A percentile compares a stretch with the other conserved stretches of the same genome.
Conservation (phyloP, 1,284 basidiomycete species). For the Tilletia setariae region DNA sequence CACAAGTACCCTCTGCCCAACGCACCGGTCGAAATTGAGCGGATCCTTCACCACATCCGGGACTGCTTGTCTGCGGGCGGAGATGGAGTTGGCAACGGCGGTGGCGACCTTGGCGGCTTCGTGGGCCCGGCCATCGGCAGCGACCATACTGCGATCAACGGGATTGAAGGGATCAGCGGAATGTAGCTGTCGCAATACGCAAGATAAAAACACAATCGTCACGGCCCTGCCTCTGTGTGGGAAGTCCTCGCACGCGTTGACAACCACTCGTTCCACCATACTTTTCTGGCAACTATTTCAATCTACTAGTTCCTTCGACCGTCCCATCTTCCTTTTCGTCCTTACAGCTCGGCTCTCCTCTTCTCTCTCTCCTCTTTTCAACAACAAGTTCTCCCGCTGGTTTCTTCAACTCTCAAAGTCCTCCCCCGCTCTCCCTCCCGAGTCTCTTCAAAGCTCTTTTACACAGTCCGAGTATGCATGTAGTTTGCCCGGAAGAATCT, state of each 20-base stretch:
- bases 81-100: not conserved
- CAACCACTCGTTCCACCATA: not conserved
- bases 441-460: too few relatives aligned
- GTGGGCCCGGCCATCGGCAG: not conserved
- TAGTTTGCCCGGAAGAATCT: too few relatives aligned
- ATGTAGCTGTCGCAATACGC: not conserved
- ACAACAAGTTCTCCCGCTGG: not conserved
- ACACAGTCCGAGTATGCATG: too few relatives aligned
- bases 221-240: too few relatives aligned
- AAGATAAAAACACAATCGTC: not conserved
- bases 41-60: conserved; percentile 48
- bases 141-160: not conserved
- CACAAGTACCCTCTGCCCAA: conserved; percentile 33
- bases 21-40: conserved; percentile 48
- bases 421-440: too few relatives aligned
- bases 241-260: not conserved
- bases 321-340: conserved; percentile 4
- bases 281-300: not conserved
- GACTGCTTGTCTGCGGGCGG: conserved; percentile 16
- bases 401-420: too few relatives aligned
- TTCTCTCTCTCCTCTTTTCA: not conserved
- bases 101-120: not conserved
- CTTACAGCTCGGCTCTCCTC: not conserved
- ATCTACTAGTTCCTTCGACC: not conserved
- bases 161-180: not conserved